Evolutionary conservation across 139 green algal species (phyloP).

Genomic region (Tetradesmus lagerheimii): DNA sequence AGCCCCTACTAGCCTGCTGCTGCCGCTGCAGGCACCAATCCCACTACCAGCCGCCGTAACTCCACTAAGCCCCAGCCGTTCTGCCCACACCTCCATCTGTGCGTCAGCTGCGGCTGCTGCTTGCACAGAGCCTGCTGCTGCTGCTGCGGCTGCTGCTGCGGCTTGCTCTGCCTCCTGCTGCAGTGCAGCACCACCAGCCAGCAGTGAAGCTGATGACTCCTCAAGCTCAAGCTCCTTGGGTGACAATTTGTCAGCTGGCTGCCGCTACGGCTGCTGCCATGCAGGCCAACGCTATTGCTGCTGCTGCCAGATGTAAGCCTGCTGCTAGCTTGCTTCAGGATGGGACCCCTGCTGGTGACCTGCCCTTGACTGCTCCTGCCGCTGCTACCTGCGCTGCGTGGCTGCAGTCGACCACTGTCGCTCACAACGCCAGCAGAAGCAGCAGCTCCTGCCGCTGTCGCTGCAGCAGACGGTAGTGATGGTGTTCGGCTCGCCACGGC

Average conservation of each 20-base stretch:
- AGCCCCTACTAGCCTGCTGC: neutral
- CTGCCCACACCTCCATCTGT: neutral
- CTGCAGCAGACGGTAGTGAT: neutral
- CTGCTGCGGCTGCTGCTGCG: neutral
- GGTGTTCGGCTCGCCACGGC: neutral
- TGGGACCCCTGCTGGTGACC: conserved; percentile 3
- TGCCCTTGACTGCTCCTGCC: conserved; percentile 17
- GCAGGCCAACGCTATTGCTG: neutral
- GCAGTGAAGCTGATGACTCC: neutral
- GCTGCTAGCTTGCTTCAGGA: neutral
- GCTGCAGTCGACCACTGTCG: neutral
- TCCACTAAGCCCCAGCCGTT: neutral
- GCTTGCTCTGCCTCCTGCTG: neutral
- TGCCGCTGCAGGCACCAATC: too few relatives aligned
- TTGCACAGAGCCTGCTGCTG: neutral
- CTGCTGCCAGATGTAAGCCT: neutral
- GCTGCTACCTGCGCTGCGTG: neutral
- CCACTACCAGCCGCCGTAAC: neutral
- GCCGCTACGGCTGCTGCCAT: neutral
- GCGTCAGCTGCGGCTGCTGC: neutral
- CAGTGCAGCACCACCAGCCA: neutral
- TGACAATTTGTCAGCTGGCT: neutral
- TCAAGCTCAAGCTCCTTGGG: neutral
- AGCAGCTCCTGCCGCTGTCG: neutral
- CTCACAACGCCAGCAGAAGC: neutral